Evolutionary conservation across 1,139 yeast genomes (phyloP), one percentile per base, ranked within the genome.

Genomic region (Geotrichum carabidarum): DNA sequence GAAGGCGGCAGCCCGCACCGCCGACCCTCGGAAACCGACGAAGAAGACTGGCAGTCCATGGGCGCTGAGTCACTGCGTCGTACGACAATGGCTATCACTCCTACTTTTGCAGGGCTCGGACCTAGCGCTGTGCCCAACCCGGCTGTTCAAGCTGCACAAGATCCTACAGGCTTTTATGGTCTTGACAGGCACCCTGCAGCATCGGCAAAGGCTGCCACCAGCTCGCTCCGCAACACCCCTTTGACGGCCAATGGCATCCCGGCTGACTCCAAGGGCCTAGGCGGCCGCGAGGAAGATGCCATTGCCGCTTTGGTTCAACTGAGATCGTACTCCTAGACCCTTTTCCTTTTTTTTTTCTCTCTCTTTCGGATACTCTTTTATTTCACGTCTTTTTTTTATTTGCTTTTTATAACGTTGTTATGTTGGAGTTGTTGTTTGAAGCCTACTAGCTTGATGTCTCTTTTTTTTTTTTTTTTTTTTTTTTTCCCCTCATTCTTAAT

Each of bases 11-110:
- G 49, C 48, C 55, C 8, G 44, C 53, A 8, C 58, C 48, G 57
- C 14, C 57, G 62, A 31, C 62, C 67, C 51, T 68, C 72, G 12
- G 84, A 87, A 63, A 88, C 96, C 0, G 98, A 90, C 70, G 97
- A 91, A 66, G 98, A 90, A 68, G 97, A 90, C 70, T 90, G 98
- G 98, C 87, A 83, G 59, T 74, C 89, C 0, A 84, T 90, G 53
- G 97, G 96, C 1, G 89, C 96, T 0, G 84, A 68, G 40, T 64
- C 71, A 35, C 62, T 72, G 48, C 69, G 75, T 9, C 60, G 62
- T 41, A 56, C 54, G 58, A 38, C 58, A 14, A 22, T 42, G 32
- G 44, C 44, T 11, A n/a, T 42, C 17, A 2, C 34, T 32, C 44
- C 44, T 2, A 18, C 12, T 14, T 11, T 32, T 36, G n/a, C 27